These are phyloP conservation scores for Sporothrix sp. DNA, from an alignment of 2,329 filamentous ascomycete species.

Conservation along the genomic window DNA sequence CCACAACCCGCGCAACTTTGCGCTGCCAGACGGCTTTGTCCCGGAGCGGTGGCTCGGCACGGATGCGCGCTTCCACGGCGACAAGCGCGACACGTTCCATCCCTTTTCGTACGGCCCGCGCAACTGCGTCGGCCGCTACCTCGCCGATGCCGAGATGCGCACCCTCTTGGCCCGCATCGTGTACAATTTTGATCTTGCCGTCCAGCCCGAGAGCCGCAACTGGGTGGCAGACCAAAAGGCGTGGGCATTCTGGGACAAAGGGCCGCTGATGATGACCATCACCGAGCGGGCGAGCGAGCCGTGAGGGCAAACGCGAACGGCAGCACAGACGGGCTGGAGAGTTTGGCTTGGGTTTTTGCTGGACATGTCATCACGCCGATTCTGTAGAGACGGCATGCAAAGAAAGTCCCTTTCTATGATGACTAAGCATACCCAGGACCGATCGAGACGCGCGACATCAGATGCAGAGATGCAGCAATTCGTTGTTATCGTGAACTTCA, in stretches of 20 bases:
- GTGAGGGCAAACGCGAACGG: conserved; percentile 18
- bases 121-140: conserved; percentile 41
- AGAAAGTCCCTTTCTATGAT: too few relatives aligned
- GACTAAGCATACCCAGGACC: too few relatives aligned
- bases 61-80: conserved; percentile 29
- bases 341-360: too few relatives aligned
- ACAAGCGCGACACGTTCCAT: conserved; percentile 35
- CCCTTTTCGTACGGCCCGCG: conserved; percentile 40
- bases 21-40: conserved; percentile 27
- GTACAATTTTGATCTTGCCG: conserved; percentile 38
- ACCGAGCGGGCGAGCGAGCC: neutral
- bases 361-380: too few relatives aligned
- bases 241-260: conserved; percentile 34
- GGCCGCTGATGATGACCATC: conserved; percentile 23
- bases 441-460: too few relatives aligned
- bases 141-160: conserved; percentile 42
- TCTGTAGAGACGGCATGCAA: too few relatives aligned
- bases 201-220: conserved; percentile 27
- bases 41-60: conserved; percentile 38
- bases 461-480: too few relatives aligned
- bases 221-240: conserved; percentile 32
- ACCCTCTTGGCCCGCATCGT: conserved; percentile 38
- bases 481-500: too few relatives aligned
- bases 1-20: conserved; percentile 34
- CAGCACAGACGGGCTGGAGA: too few relatives aligned